Conservation (phyloP, 2,329 filamentous ascomycete species). For the Venturia aucupariae region DNA sequence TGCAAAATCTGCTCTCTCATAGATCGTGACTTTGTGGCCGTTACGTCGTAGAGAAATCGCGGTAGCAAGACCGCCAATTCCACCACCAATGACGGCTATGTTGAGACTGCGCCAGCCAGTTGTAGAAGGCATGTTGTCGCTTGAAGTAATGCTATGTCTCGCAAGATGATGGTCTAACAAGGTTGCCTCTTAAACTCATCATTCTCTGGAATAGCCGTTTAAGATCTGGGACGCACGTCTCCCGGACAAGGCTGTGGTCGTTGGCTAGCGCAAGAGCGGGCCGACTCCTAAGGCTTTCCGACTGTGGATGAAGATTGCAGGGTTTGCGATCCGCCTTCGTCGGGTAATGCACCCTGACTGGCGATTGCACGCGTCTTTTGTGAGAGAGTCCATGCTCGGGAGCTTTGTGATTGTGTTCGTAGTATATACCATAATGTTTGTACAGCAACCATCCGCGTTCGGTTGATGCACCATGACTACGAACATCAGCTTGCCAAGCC, state of each 20-base stretch:
- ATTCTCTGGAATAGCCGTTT: background rate
- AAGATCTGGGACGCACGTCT: background rate
- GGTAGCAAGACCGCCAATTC: conserved; percentile 20
- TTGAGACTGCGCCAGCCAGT: conserved; percentile 13
- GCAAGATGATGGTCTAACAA: background rate
- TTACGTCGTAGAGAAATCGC: conserved; percentile 19
- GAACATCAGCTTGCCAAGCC: background rate
- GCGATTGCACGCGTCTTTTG: background rate
- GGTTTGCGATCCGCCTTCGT: background rate
- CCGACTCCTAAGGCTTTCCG: background rate
- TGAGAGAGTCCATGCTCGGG: background rate
- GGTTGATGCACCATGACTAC: no score
- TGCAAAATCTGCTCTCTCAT: conserved; percentile 47
- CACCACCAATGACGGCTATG: conserved; percentile 20
- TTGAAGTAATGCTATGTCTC: background rate
- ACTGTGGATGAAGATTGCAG: background rate
- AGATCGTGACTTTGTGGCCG: conserved; percentile 24
- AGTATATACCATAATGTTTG: no score
- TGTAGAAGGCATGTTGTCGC: background rate
- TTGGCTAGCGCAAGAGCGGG: background rate
- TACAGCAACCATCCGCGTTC: no score
- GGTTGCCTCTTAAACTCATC: background rate
- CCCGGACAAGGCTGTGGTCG: background rate
- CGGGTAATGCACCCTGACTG: background rate
- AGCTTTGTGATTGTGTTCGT: no score